These are phyloP conservation scores for Kwoniella bestiolae DNA, from an alignment of 768 basidiomycete species.

Conservation along the genomic window DNA sequence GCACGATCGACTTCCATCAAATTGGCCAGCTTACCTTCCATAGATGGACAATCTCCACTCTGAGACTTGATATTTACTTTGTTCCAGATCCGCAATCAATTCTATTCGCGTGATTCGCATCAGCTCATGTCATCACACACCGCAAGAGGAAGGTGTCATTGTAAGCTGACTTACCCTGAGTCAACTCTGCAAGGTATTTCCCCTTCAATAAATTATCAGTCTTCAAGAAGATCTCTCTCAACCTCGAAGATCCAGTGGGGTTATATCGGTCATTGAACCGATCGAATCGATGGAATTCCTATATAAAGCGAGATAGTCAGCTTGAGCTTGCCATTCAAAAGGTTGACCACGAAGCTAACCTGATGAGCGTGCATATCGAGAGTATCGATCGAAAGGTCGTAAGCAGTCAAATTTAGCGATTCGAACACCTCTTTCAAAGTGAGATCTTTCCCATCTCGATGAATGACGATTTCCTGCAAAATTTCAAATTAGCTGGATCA, in stretches of 20 bases:
- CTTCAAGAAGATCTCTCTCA: conserved; percentile 97
- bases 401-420: conserved; percentile 89
- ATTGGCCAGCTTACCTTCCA: conserved; percentile 63
- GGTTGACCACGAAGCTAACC: conserved; percentile 55
- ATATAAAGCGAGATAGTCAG: background rate
- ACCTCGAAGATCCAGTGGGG: conserved; percentile 86
- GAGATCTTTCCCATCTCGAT: conserved; percentile 85
- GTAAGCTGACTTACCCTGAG: conserved; percentile 67
- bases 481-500: background rate
- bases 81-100: conserved; percentile 95
- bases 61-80: conserved; percentile 98
- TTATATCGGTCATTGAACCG: conserved; percentile 98
- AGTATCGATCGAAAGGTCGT: conserved; percentile 97
- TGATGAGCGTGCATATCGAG: conserved; percentile 99
- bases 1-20: background rate
- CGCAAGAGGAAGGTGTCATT: no score
- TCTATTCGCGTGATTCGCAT: conserved; percentile 62
- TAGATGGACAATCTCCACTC: conserved; percentile 99
- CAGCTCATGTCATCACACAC: no score
- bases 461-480: conserved; percentile 86
- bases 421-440: conserved; percentile 92
- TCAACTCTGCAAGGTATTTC: conserved; percentile 90
- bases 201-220: conserved; percentile 95
- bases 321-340: background rate
- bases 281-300: conserved; percentile 97